Evolutionary conservation across 176 grass and related monocot genomes (phyloP).

Genomic region (Raddia distichophylla): DNA sequence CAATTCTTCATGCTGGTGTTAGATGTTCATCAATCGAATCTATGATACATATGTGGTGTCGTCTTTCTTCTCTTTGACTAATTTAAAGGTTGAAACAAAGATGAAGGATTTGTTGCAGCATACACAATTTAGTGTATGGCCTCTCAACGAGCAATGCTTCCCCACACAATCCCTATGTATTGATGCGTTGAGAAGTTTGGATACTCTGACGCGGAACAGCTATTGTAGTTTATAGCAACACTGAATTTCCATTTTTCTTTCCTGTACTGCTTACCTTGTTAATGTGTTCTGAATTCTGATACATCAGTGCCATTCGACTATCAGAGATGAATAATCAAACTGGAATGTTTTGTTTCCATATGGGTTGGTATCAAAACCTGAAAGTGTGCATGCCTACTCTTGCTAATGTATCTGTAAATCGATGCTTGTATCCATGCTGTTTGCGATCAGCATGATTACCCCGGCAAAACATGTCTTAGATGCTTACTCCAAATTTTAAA

Average conservation of each 20-base stretch:
- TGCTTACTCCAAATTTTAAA: not conserved
- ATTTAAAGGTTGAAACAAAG: slow-evolving; percentile 29
- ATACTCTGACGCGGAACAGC: slow-evolving; percentile 10
- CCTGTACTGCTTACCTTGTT: slow-evolving; percentile 15
- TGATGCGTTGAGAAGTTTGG: slow-evolving; percentile 22
- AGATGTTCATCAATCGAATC: slow-evolving; percentile 17
- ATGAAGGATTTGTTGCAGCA: slow-evolving; percentile 24
- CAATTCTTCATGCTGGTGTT: slow-evolving; percentile 30
- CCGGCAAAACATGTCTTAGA: not conserved
- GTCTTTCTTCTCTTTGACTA: slow-evolving; percentile 21
- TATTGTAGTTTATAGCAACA: slow-evolving; percentile 32
- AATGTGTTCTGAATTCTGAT: slow-evolving; percentile 16
- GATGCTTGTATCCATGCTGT: not conserved
- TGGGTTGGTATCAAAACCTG: not conserved
- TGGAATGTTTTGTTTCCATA: not conserved
- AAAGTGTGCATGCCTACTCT: not conserved
- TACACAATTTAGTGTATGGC: not conserved
- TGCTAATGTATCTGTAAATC: not conserved
- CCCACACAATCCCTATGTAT: slow-evolving; percentile 11
- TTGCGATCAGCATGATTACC: not conserved
- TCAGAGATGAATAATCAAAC: slow-evolving; percentile 47
- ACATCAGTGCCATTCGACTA: not conserved
- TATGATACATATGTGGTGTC: not conserved
- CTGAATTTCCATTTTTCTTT: slow-evolving; percentile 11
- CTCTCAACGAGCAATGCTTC: not conserved